phyloP scores from a whole-genome alignment of 805 yeast species.

The Hermanozyma aechmeae region DNA sequence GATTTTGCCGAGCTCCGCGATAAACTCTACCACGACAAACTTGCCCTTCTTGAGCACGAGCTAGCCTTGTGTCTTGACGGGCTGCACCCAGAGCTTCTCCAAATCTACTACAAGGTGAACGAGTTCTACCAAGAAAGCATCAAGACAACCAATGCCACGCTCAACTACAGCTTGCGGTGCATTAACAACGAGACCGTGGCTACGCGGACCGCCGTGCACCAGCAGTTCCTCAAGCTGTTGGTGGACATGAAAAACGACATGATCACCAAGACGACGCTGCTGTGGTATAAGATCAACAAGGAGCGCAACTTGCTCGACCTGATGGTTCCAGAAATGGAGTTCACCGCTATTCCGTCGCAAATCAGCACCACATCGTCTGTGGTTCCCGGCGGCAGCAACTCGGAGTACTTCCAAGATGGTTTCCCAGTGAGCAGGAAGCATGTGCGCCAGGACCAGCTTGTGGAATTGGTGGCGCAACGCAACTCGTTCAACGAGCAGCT shows the following conservation, averaged over 20 bases:
- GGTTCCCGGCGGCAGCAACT: slow-evolving; percentile 10
- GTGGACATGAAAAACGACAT: slow-evolving; percentile 59
- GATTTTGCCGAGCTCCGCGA: slow-evolving; percentile 85
- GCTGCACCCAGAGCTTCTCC: slow-evolving; percentile 81
- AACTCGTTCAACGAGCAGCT: slow-evolving; percentile 60
- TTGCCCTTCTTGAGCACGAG: slow-evolving; percentile 70
- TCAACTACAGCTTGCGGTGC: slow-evolving; percentile 59
- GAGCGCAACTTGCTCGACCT: slow-evolving; percentile 80
- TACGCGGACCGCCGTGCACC: slow-evolving; percentile 71
- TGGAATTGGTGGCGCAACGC: slow-evolving; percentile 52
- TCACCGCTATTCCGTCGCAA: slow-evolving; percentile 25
- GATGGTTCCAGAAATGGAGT: slow-evolving; percentile 46
- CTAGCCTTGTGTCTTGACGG: slow-evolving; percentile 81
- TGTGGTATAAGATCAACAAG: slow-evolving; percentile 87
- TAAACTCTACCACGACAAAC: slow-evolving; percentile 72
- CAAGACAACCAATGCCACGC: slow-evolving; percentile 29
- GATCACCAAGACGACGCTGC: slow-evolving; percentile 64
- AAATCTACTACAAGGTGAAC: slow-evolving; percentile 62
- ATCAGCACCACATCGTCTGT: slow-evolving; percentile 4
- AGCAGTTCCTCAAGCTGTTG: slow-evolving; percentile 61
- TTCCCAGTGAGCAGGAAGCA: slow-evolving; percentile 22
- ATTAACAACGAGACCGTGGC: slow-evolving; percentile 78
- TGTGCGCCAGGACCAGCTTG: slow-evolving; percentile 24
- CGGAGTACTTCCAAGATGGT: slow-evolving; percentile 9
- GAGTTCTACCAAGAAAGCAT: slow-evolving; percentile 66